These are phyloP conservation scores for Nicotiana undulata DNA, from an alignment of 257 asterid species.

Conservation along the genomic window DNA sequence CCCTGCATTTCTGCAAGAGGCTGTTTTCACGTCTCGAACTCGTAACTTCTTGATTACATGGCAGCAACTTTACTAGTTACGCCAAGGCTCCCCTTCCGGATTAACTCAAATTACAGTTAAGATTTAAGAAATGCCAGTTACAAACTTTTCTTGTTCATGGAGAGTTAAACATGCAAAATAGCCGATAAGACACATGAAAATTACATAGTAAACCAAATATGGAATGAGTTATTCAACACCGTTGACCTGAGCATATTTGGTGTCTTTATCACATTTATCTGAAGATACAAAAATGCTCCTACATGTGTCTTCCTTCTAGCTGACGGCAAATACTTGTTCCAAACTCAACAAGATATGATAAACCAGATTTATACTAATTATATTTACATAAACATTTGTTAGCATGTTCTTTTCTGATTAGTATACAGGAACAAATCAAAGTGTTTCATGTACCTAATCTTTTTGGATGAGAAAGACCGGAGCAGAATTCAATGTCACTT, in stretches of 20 bases:
- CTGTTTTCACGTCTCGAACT: too few species aligned
- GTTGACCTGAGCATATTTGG: too few species aligned
- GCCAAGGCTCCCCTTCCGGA: too few species aligned
- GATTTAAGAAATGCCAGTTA: conserved; percentile 17
- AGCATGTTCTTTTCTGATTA: background rate
- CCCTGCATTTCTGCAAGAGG: too few species aligned
- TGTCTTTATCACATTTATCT: too few species aligned
- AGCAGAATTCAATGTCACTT: conserved; percentile 45
- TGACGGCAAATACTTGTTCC: background rate
- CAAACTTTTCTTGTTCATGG: conserved; percentile 5
- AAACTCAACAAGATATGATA: background rate
- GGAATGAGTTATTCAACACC: background rate
- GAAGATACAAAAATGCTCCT: too few species aligned
- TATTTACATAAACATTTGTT: background rate
- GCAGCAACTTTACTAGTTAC: too few species aligned
- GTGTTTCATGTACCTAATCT: too few species aligned
- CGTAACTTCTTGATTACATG: too few species aligned
- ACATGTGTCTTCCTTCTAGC: too few species aligned
- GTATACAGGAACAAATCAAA: too few species aligned
- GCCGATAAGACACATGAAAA: background rate
- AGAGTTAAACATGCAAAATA: conserved; percentile 5
- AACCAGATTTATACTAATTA: background rate
- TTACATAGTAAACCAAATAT: background rate
- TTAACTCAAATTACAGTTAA: conserved; percentile 8
- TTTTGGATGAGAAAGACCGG: conserved; percentile 39